Base-by-base conservation (phyloP, 192 early-diverging fungal species). In the Coemansia sp. region DNA sequence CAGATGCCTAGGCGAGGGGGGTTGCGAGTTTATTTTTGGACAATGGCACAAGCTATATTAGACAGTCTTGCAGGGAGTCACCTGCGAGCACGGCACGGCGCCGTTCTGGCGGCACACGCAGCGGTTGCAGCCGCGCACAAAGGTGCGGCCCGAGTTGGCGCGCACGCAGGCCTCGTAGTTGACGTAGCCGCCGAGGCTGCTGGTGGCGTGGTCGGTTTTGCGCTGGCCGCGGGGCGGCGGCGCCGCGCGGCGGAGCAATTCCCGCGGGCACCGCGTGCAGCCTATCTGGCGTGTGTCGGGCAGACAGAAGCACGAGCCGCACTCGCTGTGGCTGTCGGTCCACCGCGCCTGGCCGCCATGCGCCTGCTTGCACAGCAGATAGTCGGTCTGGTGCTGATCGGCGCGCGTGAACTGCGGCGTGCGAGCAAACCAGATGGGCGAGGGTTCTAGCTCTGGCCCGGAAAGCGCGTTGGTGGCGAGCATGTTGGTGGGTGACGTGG, bases 281-380 rank as follows among this genome's bases (percentile, higher is more conserved):
- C 70, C 70, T 7, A 73, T 46, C 17, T 53, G 62, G 28, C 44
- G 59, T 0, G 70, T 73, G 55, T 66, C 55, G 5, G 62, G 47
- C 3, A 73, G 59, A 12, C 70, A 73, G 58, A 73, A 73, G 40
- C 70, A 73, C 6, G 31, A 26, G 29, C 53, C 53, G 35, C 68
- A 64, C n/a, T 23, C 36, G 5, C 26, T 9, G 21, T 12, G 17
- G n/a, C 31, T 22, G 8, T 32, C 21, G 0, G 42, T 31, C 70
- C 70, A 73, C 10, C 56, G 63, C 28, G 47, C 39, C 9, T 34
- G 59, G 0, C 70, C 70, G 34, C 47, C 55, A 32, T 73, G 70
- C 8, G 70, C 70, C 39, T 61, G 55, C 54, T 65, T 65, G 59
- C 70, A 73, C 23, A 53, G 22, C 22, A 73, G 39, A 19, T 55